A percentile compares a stretch with the other conserved stretches of the same genome.
Evolutionary conservation across 169 alveolate genomes (phyloP).

Genomic region (Besnoitia besnoiti): DNA sequence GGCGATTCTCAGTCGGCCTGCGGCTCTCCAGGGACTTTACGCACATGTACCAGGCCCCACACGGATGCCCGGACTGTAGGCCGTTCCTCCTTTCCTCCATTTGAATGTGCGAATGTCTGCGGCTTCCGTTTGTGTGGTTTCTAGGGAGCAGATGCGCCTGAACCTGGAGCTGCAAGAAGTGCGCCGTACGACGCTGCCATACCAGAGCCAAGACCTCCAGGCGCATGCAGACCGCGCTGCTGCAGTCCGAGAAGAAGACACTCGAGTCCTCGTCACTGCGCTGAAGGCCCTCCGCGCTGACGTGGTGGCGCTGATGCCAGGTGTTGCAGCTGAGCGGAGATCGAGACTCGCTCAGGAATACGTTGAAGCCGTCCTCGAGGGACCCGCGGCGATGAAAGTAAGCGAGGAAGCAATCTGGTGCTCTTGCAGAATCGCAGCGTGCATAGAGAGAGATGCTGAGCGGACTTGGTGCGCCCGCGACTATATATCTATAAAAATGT

Average conservation of each 20-base stretch:
- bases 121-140: not conserved
- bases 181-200: not conserved
- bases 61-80: too few relatives aligned
- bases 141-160: conserved; percentile 1
- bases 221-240: not conserved
- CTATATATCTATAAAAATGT: not conserved
- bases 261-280: not conserved
- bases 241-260: conserved; percentile 13
- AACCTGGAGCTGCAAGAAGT: conserved; percentile 25
- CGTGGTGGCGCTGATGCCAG: not conserved
- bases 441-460: too few relatives aligned
- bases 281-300: not conserved
- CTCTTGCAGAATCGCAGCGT: too few relatives aligned
- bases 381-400: not conserved
- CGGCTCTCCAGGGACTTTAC: too few relatives aligned
- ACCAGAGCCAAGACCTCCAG: not conserved
- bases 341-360: not conserved
- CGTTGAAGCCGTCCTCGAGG: not conserved
- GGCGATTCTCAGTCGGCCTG: too few relatives aligned
- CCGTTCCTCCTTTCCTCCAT: too few relatives aligned
- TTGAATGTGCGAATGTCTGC: too few relatives aligned
- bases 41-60: too few relatives aligned
- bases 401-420: too few relatives aligned
- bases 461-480: too few relatives aligned
- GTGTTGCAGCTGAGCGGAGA: not conserved